A percentile compares a stretch with the other conserved stretches of the same genome.
Conservation (phyloP, 2,329 filamentous ascomycete genomes). For the Drechmeria coniospora region DNA sequence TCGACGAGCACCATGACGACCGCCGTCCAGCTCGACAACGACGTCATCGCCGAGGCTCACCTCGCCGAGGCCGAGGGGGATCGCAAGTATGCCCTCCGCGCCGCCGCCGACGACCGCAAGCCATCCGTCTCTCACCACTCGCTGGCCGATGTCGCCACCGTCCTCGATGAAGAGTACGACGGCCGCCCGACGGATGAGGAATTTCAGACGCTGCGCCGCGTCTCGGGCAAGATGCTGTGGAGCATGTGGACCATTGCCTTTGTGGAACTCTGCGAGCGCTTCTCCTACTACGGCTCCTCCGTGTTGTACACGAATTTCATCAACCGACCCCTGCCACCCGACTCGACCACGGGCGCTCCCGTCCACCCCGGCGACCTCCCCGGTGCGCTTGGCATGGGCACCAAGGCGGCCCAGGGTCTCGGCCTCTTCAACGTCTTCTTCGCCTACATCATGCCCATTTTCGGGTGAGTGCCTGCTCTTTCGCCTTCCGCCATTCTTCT, state of each 20-base stretch:
- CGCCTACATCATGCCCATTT: constrained; percentile 43
- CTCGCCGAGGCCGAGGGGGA: too few relatives aligned
- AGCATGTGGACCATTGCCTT: constrained; percentile 48
- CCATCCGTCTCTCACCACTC: too few relatives aligned
- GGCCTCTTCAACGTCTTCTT: constrained; percentile 40
- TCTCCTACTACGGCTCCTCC: constrained; percentile 56
- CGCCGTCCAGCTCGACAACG: too few relatives aligned
- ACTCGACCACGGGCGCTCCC: constrained; percentile 38
- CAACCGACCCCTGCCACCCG: constrained; percentile 36
- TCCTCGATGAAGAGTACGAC: too few relatives aligned
- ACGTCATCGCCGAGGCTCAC: too few relatives aligned
- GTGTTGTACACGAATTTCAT: constrained; percentile 52
- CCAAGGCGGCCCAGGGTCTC: constrained; percentile 31
- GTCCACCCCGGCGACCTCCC: constrained; percentile 12
- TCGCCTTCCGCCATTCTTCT: too few relatives aligned
- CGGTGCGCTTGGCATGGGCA: constrained; percentile 42
- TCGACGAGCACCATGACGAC: too few relatives aligned
- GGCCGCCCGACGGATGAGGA: too few relatives aligned
- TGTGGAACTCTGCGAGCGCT: constrained; percentile 56
- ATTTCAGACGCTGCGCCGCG: constrained; percentile 32
- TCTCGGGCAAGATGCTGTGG: constrained; percentile 42
- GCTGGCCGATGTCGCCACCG: too few relatives aligned
- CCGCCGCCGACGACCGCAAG: too few relatives aligned
- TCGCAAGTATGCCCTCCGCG: too few relatives aligned
- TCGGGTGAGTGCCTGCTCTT: too few relatives aligned